Percentiles rank a stretch among this genome's conserved stretches.
phyloP scores from a whole-genome alignment of 331 rosid species.

The Acacia concinna region DNA sequence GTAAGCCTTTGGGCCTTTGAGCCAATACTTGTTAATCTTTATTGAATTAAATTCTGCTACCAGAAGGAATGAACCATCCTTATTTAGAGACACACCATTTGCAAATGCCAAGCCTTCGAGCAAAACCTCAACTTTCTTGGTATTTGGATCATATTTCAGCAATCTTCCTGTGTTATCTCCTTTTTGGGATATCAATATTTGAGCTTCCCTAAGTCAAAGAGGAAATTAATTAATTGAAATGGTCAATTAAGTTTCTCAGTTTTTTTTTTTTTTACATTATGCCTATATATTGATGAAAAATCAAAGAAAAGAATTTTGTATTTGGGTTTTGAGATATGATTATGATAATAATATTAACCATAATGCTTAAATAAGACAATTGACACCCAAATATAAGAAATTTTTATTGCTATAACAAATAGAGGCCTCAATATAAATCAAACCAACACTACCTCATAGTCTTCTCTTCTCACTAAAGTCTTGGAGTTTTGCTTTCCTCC shows the following conservation, averaged over 20 bases:
- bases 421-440: too few species aligned
- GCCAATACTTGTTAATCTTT: conserved; percentile 42
- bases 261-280: too few species aligned
- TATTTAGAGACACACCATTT: neutral
- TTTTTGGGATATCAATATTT: neutral
- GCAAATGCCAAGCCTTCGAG: neutral
- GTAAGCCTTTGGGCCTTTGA: conserved; percentile 32
- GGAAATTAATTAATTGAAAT: conserved; percentile 13
- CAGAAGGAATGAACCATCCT: neutral
- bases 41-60: conserved; percentile 19
- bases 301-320: neutral
- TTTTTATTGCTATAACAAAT: too few species aligned
- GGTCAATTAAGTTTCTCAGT: neutral
- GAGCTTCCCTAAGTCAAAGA: conserved; percentile 39
- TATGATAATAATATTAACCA: too few species aligned
- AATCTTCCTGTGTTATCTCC: neutral
- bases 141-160: neutral
- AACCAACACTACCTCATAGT: too few species aligned
- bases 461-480: too few species aligned
- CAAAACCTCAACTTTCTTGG: neutral
- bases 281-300: neutral
- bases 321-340: neutral
- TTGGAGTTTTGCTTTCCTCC: neutral
- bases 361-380: too few species aligned
- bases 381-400: too few species aligned